Evolutionary conservation across 805 yeast genomes (phyloP), one percentile per base, ranked within the genome.

Genomic region (Vanderwaltozyma yarrowii): DNA sequence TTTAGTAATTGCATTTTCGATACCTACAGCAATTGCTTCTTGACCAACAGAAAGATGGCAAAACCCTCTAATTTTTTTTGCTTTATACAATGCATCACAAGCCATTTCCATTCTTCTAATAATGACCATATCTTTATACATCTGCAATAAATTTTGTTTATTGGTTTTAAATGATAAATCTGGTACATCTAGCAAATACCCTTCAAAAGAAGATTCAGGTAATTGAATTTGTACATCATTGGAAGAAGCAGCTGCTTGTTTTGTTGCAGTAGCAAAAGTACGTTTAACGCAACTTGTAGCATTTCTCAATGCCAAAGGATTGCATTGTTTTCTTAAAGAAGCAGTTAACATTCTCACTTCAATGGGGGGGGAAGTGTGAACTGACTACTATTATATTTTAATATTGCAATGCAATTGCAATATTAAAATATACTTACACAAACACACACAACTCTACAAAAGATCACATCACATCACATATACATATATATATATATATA

Each of bases 41-140:
- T 92, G 98, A 58, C 98, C 98, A 46, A 85, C 87, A 12, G 96
- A 84, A 70, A 92, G 76, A 67, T 92, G 98, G 70, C 98, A 92
- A 80, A 92, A 92, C 54, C 98, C 98, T 72, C 97, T 78, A 59
- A 92, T 88, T 70, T 89, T 87, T 74, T 92, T 92, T 56, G 97
- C 95, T 73, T 92, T 92, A 74, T 92, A 92, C 48, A 92, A 71
- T 24, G 96, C 97, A 63, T 92, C 98, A 45, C 97, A 78, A 30
- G 96, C 94, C 95, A 92, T 89, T 71, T 92, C 98, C 92, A 92
- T 79, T 69, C 98, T 83, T 74, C 95, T 80, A 61, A 89, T 78
- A 50, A 80, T 67, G 50, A 81, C 77, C 97, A 92, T 88, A 62
- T 89, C 95, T 69, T 86, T 83, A 77, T 88, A 92, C 96, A 92